These are phyloP conservation scores for Yamadazyma jaroonii DNA, from an alignment of 1,139 yeast genomes.

Conservation along the genomic window DNA sequence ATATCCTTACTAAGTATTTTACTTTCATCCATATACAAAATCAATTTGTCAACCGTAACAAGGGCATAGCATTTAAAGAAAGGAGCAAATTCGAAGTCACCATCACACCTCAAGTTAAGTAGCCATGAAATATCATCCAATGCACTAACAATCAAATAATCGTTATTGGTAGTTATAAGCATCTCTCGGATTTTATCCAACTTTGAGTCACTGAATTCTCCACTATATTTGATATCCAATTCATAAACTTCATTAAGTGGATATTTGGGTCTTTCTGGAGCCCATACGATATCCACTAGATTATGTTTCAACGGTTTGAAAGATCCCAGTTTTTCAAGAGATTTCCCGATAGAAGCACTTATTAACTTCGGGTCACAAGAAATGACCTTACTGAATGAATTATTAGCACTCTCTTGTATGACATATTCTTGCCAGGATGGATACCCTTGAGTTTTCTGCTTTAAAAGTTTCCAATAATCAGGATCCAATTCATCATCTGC, in stretches of 20 bases:
- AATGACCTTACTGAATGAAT: slow-evolving; percentile 29
- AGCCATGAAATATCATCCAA: slow-evolving; percentile 55
- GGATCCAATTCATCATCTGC: slow-evolving; percentile 38
- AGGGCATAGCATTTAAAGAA: slow-evolving; percentile 47
- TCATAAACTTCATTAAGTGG: slow-evolving; percentile 34
- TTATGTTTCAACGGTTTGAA: slow-evolving; percentile 32
- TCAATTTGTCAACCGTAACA: slow-evolving; percentile 26
- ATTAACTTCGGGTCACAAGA: slow-evolving; percentile 38
- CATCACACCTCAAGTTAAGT: slow-evolving; percentile 44
- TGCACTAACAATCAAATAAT: slow-evolving; percentile 36
- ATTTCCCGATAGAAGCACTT: slow-evolving; percentile 28
- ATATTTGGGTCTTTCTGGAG: slow-evolving; percentile 31
- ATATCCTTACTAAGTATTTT: slow-evolving; percentile 21
- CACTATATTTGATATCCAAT: slow-evolving; percentile 37
- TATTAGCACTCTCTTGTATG: slow-evolving; percentile 25
- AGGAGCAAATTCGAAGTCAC: slow-evolving; percentile 44
- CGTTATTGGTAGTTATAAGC: slow-evolving; percentile 17
- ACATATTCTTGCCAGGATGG: slow-evolving; percentile 36
- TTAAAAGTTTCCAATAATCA: slow-evolving; percentile 32
- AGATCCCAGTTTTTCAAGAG: slow-evolving; percentile 22
- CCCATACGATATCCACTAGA: slow-evolving; percentile 40
- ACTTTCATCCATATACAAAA: slow-evolving; percentile 34
- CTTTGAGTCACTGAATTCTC: slow-evolving; percentile 34
- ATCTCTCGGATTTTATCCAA: slow-evolving; percentile 22
- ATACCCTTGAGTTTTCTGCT: slow-evolving; percentile 31